phyloP scores from a whole-genome alignment of 352 stramenopile species.

The Detonula confervacea region DNA sequence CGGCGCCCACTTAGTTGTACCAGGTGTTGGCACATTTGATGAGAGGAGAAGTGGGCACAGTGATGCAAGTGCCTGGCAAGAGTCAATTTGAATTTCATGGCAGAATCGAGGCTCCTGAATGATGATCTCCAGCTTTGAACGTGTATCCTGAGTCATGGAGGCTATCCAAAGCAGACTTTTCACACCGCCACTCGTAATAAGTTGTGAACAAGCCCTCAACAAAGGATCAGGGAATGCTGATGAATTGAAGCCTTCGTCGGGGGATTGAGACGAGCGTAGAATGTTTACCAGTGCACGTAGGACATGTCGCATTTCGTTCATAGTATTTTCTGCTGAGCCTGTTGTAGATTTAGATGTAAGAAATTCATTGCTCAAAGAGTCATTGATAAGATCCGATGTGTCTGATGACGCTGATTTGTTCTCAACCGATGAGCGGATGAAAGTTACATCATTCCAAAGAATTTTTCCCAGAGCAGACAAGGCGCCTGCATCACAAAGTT shows the following conservation, averaged over 20 bases:
- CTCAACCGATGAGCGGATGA: conserved; percentile 19
- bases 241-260: background rate
- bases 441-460: conserved; percentile 39
- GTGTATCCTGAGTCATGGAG: conserved; percentile 34
- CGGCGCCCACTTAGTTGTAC: conserved; percentile 50
- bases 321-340: conserved; percentile 12
- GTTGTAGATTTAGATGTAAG: background rate
- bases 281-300: conserved; percentile 35
- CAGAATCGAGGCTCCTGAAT: conserved; percentile 4
- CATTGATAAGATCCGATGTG: conserved; percentile 27
- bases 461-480: conserved; percentile 52
- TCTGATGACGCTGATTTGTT: conserved; percentile 7
- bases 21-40: conserved; percentile 22
- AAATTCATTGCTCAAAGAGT: conserved; percentile 21
- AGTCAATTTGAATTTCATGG: conserved; percentile 55
- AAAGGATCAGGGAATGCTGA: background rate
- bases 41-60: conserved; percentile 67
- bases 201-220: conserved; percentile 22
- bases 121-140: conserved; percentile 28
- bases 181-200: conserved; percentile 57
- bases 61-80: conserved; percentile 46
- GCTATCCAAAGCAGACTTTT: conserved; percentile 63
- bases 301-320: conserved; percentile 29
- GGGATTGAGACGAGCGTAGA: conserved; percentile 5
- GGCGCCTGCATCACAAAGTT: conserved; percentile 57